Base-by-base conservation (phyloP, 202 grass and related monocot species). In the Hordeum pubiflorum region DNA sequence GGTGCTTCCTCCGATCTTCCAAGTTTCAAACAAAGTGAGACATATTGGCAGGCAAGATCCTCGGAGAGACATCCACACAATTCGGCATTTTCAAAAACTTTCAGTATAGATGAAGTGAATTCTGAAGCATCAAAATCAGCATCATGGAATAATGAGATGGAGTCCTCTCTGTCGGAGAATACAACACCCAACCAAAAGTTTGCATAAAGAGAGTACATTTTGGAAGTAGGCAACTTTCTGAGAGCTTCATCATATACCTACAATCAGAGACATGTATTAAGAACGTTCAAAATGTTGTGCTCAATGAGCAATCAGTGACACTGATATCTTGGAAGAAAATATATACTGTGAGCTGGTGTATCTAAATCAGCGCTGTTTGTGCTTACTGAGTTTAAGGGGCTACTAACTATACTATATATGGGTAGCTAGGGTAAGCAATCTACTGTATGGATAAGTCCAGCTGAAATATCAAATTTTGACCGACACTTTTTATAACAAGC, bases 161-260 rank as follows among this genome's bases (percentile, higher is more conserved):
- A 85, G 57, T 89, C 74, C 85, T 87, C 84, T 78, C 71, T 84
- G 36, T 82, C 43, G 6, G 86, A 56, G 67, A 75, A 83, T 58
- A 95, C 15, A 59, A 87, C 74, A 77, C 87, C 87, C 62, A 81
- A 77, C 88, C 79, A 98, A 80, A 98, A 98, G 39, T 95, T 87
- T 75, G 88, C 86, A 75, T 91, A 98, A 55, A 98, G 63, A 24
- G 89, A 91, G 69, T 87, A 93, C 96, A 98, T 95, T 88, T 86
- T 90, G 73, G 79, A 82, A 50, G 89, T 98, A 63, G 84, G 85
- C 57, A 95, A 86, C 12, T 50, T 81, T 88, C 87, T 89, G 58
- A 91, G 21, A 84, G 92, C 96, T 86, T 98, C 95, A 79, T 88
- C 92, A 23, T 90, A 94, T 24, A 98, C 88, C 92, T 94, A 68